Evolutionary conservation across 768 basidiomycete genomes (phyloP), one percentile per base, ranked within the genome.

Genomic region (Podaxis pistillaris): DNA sequence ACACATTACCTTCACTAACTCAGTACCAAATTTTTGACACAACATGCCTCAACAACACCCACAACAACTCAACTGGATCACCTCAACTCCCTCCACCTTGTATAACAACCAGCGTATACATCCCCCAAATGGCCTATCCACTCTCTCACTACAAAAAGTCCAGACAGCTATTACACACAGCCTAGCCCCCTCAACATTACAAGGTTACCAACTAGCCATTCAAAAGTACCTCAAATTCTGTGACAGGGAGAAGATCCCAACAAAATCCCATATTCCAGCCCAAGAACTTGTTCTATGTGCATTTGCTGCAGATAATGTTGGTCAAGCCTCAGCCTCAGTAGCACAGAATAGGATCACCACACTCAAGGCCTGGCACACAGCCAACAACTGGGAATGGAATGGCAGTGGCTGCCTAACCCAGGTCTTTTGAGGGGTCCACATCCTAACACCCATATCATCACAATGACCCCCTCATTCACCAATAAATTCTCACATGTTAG

Each of bases 191-290:
- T 49, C 60, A 30, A 62, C 60, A 6, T 8, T 26, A 3, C 15
- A 30, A 9, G 9, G 12, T 6, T 79, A 79, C 53, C 73, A 68
- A 1, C 68, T 74, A 0, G 74, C 75, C 1, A 62, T 79, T 0
- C 68, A 75, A 1, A 64, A 65, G 0, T 80, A 73, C 65, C 66
- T 64, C 0, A 68, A 76, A 53, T 79, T 72, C 58, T 78, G 78
- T 33, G 71, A 79, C 44, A 8, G 13, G 1, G 12, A 58, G 0
- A 41, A 12, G 11, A 41, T 41, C 11, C 41, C 41, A 8, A 41
- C 13, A 3, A 12, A 41, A 15, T 12, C 4, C 11, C 1, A 5
- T 4, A 41, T n/a, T 15, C 41, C 41, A 41, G n/a, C 41, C 41
- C 41, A 12, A 41, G 41, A 41, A 12, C 13, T 41, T 41, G 41